Conservation (phyloP, 2,329 filamentous ascomycete genomes). For the Fusarium sororula region DNA sequence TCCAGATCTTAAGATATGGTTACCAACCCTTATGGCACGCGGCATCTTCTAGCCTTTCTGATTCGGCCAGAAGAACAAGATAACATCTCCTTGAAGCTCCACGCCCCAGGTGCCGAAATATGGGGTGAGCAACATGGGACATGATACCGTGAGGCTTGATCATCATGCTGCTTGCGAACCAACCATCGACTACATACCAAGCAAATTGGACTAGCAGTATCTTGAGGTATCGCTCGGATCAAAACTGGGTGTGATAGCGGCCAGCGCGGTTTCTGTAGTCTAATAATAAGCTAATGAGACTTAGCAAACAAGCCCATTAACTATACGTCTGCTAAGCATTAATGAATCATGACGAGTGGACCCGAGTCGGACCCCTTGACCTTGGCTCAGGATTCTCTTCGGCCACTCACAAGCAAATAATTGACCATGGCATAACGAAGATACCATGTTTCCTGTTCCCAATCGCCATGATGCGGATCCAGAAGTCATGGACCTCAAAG, state of each 20-base stretch:
- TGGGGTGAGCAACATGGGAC: not conserved
- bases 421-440: constrained; percentile 17
- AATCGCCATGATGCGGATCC: not conserved
- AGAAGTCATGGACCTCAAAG: not conserved
- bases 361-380: not conserved
- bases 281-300: not conserved
- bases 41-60: not conserved
- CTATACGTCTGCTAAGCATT: not conserved
- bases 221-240: not conserved
- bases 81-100: not conserved
- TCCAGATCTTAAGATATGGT: not conserved
- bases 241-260: not conserved
- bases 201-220: not conserved
- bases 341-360: not conserved
- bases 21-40: constrained; percentile 10
- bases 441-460: not conserved
- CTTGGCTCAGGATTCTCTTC: not conserved
- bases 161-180: not conserved
- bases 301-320: not conserved
- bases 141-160: not conserved
- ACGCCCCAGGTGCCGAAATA: not conserved
- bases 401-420: constrained; percentile 22
- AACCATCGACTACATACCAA: not conserved
- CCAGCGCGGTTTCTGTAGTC: not conserved
- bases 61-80: constrained; percentile 8